Evolutionary conservation across 257 asterid genomes (phyloP).

Genomic region (Oldenlandia corymbosa): DNA sequence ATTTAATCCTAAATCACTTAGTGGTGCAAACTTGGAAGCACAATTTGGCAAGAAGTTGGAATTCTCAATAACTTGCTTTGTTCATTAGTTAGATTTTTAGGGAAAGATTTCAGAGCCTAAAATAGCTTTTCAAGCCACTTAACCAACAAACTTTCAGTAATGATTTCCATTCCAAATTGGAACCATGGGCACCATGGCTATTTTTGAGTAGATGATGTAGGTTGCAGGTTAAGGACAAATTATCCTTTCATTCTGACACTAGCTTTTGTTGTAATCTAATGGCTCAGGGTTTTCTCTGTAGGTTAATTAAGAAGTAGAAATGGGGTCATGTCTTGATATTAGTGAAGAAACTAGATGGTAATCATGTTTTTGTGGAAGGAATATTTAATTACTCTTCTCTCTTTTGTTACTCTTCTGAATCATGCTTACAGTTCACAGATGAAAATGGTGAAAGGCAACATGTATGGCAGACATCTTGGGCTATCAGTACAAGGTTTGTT

Average conservation of each 20-base stretch:
- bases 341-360: no score
- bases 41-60: background rate
- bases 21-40: background rate
- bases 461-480: constrained; percentile 99
- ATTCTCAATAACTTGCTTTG: background rate
- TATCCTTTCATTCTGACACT: background rate
- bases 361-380: background rate
- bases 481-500: constrained; percentile 88
- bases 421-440: constrained; percentile 64
- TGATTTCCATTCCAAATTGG: background rate
- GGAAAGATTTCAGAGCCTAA: background rate
- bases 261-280: background rate
- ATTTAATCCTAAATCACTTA: background rate
- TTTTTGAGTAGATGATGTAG: background rate
- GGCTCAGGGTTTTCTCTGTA: background rate
- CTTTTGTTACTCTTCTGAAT: background rate
- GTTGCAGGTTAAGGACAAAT: background rate
- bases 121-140: background rate
- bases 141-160: background rate
- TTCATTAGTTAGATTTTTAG: background rate
- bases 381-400: background rate
- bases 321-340: background rate
- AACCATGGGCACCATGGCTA: background rate
- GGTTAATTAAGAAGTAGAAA: background rate
- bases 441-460: constrained; percentile 90